Percentiles rank a stretch among this genome's conserved stretches.
phyloP scores from a whole-genome alignment of 1,284 basidiomycete species.

The Quambalaria eucalypti region DNA sequence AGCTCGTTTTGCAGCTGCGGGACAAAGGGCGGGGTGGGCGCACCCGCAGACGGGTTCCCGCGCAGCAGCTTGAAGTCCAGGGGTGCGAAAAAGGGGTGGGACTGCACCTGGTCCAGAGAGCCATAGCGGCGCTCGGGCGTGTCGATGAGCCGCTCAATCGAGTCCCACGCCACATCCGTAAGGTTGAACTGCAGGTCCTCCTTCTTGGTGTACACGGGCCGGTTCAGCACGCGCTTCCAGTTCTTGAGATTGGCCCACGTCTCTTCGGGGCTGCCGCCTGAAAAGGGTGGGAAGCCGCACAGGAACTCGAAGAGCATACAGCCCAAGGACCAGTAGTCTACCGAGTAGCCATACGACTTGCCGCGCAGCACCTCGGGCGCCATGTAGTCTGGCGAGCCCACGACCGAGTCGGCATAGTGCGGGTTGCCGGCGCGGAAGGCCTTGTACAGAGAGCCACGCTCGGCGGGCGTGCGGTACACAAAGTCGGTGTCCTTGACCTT shows the following conservation, averaged over 20 bases:
- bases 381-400: slow-evolving; percentile 90
- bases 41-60: too few relatives aligned
- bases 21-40: slow-evolving; percentile 80
- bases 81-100: slow-evolving; percentile 74
- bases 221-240: slow-evolving; percentile 76
- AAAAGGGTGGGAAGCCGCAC: slow-evolving; percentile 86
- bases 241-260: slow-evolving; percentile 99
- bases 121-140: slow-evolving; percentile 72
- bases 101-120: slow-evolving; percentile 63
- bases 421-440: slow-evolving; percentile 83
- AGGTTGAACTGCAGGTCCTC: slow-evolving; percentile 98
- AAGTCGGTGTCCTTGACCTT: slow-evolving; percentile 90
- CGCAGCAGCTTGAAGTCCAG: slow-evolving; percentile 72
- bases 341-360: slow-evolving; percentile 86
- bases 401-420: slow-evolving; percentile 85
- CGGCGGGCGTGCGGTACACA: slow-evolving; percentile 82
- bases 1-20: slow-evolving; percentile 89
- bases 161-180: slow-evolving; percentile 86
- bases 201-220: slow-evolving; percentile 89
- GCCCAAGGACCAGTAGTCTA: slow-evolving; percentile 97
- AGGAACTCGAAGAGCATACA: slow-evolving; percentile 95
- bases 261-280: slow-evolving; percentile 87
- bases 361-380: slow-evolving; percentile 77
- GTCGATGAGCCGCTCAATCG: slow-evolving; percentile 66
- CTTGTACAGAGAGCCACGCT: slow-evolving; percentile 87